Evolutionary conservation across 805 yeast genomes (phyloP).

Genomic region (Kregervanrija fluxuum): DNA sequence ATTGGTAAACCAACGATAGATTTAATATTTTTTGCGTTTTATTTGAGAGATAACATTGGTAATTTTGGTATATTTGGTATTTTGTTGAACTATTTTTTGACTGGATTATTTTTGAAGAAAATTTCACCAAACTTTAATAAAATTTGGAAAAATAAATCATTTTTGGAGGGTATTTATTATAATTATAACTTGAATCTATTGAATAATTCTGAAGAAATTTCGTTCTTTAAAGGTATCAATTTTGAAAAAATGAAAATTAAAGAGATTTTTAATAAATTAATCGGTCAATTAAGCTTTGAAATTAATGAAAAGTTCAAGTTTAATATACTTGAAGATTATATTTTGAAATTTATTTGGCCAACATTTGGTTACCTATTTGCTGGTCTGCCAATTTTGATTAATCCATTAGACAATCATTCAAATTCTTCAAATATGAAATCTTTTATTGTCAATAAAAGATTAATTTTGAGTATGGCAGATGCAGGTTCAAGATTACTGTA

Average conservation of each 20-base stretch:
- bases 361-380: slow-evolving; percentile 91
- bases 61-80: slow-evolving; percentile 80
- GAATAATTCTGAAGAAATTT: slow-evolving; percentile 87
- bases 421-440: slow-evolving; percentile 59
- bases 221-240: slow-evolving; percentile 83
- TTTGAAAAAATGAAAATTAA: slow-evolving; percentile 66
- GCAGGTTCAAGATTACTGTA: slow-evolving; percentile 94
- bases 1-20: slow-evolving; percentile 91
- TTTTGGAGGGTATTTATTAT: slow-evolving; percentile 82
- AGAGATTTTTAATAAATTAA: slow-evolving; percentile 49
- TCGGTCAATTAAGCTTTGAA: slow-evolving; percentile 26
- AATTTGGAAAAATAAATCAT: slow-evolving; percentile 63
- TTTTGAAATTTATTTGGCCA: slow-evolving; percentile 89
- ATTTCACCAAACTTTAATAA: slow-evolving; percentile 83
- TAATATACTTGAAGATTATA: slow-evolving; percentile 74
- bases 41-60: slow-evolving; percentile 80
- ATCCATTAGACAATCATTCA: slow-evolving; percentile 17
- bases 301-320: slow-evolving; percentile 59
- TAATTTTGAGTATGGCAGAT: slow-evolving; percentile 86
- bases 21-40: slow-evolving; percentile 73
- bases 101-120: slow-evolving; percentile 66
- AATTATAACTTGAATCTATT: slow-evolving; percentile 80
- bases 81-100: slow-evolving; percentile 68
- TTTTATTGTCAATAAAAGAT: slow-evolving; percentile 82
- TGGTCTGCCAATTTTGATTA: slow-evolving; percentile 77